Conservation (phyloP, 106 monocot genomes). For the Platanthera zijinensis region DNA sequence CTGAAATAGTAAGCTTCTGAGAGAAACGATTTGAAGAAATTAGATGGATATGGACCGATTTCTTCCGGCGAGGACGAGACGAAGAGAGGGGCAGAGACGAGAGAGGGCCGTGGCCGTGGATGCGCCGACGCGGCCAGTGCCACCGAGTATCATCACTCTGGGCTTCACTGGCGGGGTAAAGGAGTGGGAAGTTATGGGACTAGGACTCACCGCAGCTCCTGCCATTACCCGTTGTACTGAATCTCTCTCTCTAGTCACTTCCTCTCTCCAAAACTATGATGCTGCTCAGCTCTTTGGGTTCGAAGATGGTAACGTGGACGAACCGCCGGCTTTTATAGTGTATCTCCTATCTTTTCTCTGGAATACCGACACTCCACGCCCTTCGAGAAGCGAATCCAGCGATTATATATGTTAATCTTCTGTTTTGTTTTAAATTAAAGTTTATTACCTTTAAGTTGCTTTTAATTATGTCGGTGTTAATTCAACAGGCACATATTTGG, state of each 20-base stretch:
- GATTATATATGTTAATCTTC: no score
- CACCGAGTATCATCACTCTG: slow-evolving; percentile 74
- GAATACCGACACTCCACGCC: no score
- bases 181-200: slow-evolving; percentile 7
- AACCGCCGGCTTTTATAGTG: background rate
- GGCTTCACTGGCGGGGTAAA: slow-evolving; percentile 11
- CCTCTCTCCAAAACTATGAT: background rate
- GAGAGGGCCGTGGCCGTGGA: slow-evolving; percentile 86
- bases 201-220: slow-evolving; percentile 1
- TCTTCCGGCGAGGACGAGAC: slow-evolving; percentile 62
- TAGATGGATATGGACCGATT: slow-evolving; percentile 40
- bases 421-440: no score
- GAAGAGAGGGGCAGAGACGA: slow-evolving; percentile 58
- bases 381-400: no score
- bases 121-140: slow-evolving; percentile 84
- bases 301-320: background rate
- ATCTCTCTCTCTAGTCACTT: background rate
- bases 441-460: no score
- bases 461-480: no score
- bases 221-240: background rate
- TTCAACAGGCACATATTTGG: no score
- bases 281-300: background rate
- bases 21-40: background rate
- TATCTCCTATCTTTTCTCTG: background rate
- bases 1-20: background rate